phyloP scores from a whole-genome alignment of 179 eudicot species.

The Beta corolliflora region DNA sequence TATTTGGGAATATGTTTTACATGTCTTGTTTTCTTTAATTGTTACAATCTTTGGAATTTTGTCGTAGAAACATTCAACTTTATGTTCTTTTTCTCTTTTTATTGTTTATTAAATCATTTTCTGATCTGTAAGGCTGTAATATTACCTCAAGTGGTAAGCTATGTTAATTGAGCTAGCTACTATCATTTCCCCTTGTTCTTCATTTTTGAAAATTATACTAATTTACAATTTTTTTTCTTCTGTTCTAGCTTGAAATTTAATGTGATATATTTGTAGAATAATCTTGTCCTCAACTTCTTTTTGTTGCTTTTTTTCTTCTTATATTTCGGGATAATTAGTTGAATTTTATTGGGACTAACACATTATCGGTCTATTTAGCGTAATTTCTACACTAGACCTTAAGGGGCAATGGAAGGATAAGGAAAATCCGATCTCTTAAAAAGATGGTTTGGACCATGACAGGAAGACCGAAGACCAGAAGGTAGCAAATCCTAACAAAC shows the following conservation, averaged over 20 bases:
- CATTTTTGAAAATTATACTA: background rate
- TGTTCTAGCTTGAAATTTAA: background rate
- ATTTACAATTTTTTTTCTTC: background rate
- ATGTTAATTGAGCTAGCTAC: background rate
- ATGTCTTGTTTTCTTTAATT: background rate
- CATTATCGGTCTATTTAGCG: background rate
- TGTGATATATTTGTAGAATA: background rate
- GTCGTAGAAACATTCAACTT: background rate
- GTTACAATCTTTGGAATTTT: background rate
- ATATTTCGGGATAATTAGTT: background rate
- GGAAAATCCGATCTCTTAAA: background rate
- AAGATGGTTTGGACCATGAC: background rate
- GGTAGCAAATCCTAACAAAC: too few relatives aligned
- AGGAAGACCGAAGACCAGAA: too few relatives aligned
- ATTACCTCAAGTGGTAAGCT: background rate
- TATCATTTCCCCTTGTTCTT: background rate
- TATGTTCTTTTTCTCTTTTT: background rate
- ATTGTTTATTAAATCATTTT: too few relatives aligned
- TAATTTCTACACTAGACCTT: background rate
- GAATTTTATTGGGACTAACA: background rate
- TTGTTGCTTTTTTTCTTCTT: too few relatives aligned
- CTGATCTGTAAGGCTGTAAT: background rate
- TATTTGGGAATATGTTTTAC: constrained; percentile 1
- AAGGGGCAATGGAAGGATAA: background rate
- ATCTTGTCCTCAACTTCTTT: background rate